Evolutionary conservation across 345 rosid species (phyloP).

Genomic region (Syzygium aqueum): DNA sequence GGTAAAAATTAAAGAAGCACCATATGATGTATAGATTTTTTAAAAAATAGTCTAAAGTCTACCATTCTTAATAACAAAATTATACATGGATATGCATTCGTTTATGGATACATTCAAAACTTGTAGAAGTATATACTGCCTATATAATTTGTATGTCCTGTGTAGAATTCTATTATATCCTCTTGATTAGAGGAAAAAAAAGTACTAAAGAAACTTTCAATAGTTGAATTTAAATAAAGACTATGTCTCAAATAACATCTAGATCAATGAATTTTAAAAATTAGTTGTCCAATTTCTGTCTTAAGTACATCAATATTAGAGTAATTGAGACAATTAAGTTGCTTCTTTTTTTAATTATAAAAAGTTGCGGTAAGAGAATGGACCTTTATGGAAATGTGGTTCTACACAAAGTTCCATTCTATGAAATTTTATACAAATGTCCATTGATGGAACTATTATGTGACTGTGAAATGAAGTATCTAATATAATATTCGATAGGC

Average conservation of each 20-base stretch:
- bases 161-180: neutral
- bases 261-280: rapidly evolving
- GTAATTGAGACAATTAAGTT: neutral
- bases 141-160: rapidly evolving
- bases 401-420: rapidly evolving
- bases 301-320: rapidly evolving
- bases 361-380: rapidly evolving
- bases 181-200: neutral
- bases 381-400: rapidly evolving
- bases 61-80: neutral
- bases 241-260: neutral
- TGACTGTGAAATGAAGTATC: neutral
- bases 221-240: rapidly evolving
- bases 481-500: neutral
- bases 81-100: rapidly evolving
- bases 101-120: neutral
- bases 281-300: rapidly evolving
- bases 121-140: neutral
- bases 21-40: rapidly evolving
- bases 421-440: rapidly evolving
- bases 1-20: neutral
- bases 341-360: neutral
- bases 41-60: rapidly evolving
- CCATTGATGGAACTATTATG: neutral
- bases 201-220: rapidly evolving